Evolutionary conservation across 169 alveolate species (phyloP), one percentile per base, ranked within the genome.

Genomic region (Theileria annulata): DNA sequence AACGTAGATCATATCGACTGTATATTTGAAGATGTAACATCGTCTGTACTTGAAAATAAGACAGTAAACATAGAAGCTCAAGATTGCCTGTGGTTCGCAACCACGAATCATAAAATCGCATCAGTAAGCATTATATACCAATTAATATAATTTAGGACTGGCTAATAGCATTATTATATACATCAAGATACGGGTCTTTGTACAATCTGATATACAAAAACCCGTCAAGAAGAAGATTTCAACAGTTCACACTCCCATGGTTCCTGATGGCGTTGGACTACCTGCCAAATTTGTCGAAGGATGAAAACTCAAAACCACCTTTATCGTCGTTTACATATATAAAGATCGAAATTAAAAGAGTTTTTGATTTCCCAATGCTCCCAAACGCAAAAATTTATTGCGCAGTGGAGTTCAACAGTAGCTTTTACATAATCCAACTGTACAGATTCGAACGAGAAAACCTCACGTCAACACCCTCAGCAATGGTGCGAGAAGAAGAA

Each of bases 161-260:
- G 90, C 28, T 70, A 15, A 62, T 48, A 17, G 86, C 90, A n/a
- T 47, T 84, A 35, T 48, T 77, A n/a, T 60, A 71, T 30, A 72
- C 83, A 21, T 49, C 79, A 13, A 69, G 83, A 12, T 84, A 84
- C 68, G 90, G 90, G n/a, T 84, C 90, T 21, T 73, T 84, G 48
- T 72, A 73, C 19, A 84, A 84, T 64, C 64, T 76, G 42, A 85
- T 84, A 37, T 64, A 56, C 37, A 75, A 77, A 56, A 84, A 77
- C 67, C 69, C 84, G 3, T 17, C 73, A 31, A 77, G 83, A 8
- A 70, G 62, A 17, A 84, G 73, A 56, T 69, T 58, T 69, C 73
- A 63, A 62, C 73, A 76, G 19, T 84, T 23, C 67, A 25, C 9
- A 33, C 70, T 78, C 42, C 90, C 90, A 19, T 28, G 63, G 54